These are phyloP conservation scores for Phascolomyces articulosus DNA, from an alignment of 371 early-diverging fungal species.

Conservation along the genomic window DNA sequence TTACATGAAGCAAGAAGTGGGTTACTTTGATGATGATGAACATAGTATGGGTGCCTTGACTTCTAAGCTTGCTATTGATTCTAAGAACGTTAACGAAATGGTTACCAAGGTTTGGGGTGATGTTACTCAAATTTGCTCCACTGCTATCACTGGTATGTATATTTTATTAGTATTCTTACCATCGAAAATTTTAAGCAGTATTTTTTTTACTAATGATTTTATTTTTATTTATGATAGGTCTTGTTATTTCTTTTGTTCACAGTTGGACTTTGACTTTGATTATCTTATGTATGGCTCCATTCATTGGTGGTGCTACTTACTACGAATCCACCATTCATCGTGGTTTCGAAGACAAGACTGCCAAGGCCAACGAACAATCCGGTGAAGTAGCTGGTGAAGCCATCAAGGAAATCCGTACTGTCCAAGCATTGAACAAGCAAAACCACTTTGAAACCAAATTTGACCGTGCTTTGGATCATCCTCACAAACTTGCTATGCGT, in stretches of 20 bases:
- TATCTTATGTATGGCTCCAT: conserved; percentile 55
- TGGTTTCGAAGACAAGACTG: conserved; percentile 63
- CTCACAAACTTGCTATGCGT: conserved; percentile 64
- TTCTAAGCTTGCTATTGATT: conserved; percentile 80
- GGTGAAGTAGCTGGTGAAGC: conserved; percentile 85
- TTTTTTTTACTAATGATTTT: background rate
- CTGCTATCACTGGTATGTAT: conserved; percentile 28
- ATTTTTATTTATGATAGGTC: conserved; percentile 23
- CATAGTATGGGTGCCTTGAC: conserved; percentile 83
- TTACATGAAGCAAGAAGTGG: conserved; percentile 78
- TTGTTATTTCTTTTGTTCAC: conserved; percentile 51
- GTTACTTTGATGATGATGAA: conserved; percentile 80
- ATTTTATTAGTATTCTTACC: background rate
- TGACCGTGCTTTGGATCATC: conserved; percentile 57
- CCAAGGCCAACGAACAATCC: conserved; percentile 70
- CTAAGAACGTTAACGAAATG: conserved; percentile 60
- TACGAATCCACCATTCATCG: conserved; percentile 49
- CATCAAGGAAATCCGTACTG: conserved; percentile 87
- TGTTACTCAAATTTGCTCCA: conserved; percentile 50
- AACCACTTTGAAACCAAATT: conserved; percentile 63
- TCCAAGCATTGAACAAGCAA: conserved; percentile 84
- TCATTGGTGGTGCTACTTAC: conserved; percentile 49
- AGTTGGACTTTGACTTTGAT: conserved; percentile 67
- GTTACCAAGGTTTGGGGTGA: conserved; percentile 66
- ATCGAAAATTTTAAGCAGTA: background rate